Evolutionary conservation across 768 basidiomycete species (phyloP), one percentile per base, ranked within the genome.

Genomic region (Clitopilus passeckerianus): DNA sequence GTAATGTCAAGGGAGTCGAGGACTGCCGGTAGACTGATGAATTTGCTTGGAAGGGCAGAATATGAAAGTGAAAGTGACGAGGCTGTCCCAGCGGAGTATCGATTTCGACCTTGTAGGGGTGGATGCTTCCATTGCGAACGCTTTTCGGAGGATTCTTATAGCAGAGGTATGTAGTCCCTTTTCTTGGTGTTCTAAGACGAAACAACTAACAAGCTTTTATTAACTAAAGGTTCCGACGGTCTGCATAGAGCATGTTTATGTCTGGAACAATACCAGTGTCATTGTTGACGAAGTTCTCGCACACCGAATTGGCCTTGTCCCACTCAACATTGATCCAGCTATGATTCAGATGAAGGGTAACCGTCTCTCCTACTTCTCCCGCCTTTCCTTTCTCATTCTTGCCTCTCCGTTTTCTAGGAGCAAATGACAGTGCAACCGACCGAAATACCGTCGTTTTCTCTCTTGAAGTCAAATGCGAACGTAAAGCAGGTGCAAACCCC

Each of bases 91-190:
- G 44, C 82, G 88, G 15, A 88, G 90, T 1, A 84, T 97, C 61
- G 95, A 98, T 64, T 96, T 99, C 71, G 97, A 99, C 74, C 78
- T 98, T 50, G 83, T 98, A 58, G 95, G 96, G 5, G 90, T 98
- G 27, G 96, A 99, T 70, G 92, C 97, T 0, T 91, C 93, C 15
- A 91, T 99, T 60, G 95, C 97, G 30, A 98, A 99, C 71, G 94
- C 96, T 0, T 85, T 96, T 63, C 81, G 97, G 24, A 81, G 97
- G 59, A 93, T 97, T 57, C 80, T 98, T 70, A 91, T 98, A 53
- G 90, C 96, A 9, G 97, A 99, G 82, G 95, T 94, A 59, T 57
- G 84, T 71, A 30, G 34, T 4, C 34, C 16, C 43, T 46, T 12
- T 53, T 46, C 57, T 56, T 35, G 18, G 5, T 15, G 8, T 43